Evolutionary conservation across 176 grass and related monocot genomes (phyloP).

Genomic region (Phoenix roebelenii): DNA sequence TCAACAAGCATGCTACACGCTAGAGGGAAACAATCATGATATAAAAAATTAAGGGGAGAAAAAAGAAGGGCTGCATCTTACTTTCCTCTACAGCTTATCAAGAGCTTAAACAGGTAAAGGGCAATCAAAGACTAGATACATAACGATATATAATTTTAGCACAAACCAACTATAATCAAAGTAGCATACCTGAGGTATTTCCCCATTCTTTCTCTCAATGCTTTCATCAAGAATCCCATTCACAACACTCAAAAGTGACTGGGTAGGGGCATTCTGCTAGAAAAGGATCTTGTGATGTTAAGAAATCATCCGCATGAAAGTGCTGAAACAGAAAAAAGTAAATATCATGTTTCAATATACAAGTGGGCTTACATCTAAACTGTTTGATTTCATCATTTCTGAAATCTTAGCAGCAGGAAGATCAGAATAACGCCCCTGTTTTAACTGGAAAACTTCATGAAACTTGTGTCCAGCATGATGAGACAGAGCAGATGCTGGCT

Average conservation of each 20-base stretch:
- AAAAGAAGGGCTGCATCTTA: neutral
- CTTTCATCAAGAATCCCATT: conserved; percentile 61
- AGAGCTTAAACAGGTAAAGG: neutral
- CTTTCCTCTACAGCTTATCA: too few species aligned
- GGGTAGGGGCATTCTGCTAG: conserved; percentile 63
- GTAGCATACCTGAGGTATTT: conserved; percentile 74
- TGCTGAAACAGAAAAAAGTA: neutral
- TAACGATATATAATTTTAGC: conserved; percentile 22
- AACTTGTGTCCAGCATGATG: conserved; percentile 50
- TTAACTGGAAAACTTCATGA: conserved; percentile 61
- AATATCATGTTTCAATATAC: neutral
- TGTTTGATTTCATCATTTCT: conserved; percentile 63
- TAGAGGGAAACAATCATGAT: conserved; percentile 20
- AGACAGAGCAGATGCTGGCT: conserved; percentile 28
- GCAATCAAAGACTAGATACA: neutral
- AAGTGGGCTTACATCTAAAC: conserved; percentile 48
- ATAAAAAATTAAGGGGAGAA: neutral
- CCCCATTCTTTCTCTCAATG: conserved; percentile 59
- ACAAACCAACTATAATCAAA: conserved; percentile 61
- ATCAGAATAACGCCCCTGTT: conserved; percentile 53
- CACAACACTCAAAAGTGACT: conserved; percentile 61
- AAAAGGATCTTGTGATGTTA: conserved; percentile 7
- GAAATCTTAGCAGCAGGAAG: conserved; percentile 49
- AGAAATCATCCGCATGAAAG: neutral
- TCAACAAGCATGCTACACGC: conserved; percentile 52